Conservation (phyloP, 2,329 filamentous ascomycete species). For the Stachybotrys chartarum region DNA sequence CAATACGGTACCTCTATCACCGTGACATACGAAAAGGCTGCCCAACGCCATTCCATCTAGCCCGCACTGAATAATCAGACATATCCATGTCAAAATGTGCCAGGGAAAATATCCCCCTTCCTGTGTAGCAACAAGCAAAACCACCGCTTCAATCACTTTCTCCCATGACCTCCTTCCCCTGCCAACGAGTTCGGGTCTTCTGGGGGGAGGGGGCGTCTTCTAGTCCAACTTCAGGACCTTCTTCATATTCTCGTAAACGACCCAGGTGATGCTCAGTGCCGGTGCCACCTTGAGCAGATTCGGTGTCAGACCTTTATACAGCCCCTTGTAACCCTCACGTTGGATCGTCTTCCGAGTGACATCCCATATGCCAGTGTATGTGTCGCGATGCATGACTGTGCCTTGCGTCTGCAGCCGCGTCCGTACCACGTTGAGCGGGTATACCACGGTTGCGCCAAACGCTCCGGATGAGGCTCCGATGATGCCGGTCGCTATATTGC, state of each 20-base stretch:
- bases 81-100: background rate
- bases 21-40: background rate
- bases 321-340: constrained; percentile 73
- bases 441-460: constrained; percentile 87
- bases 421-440: constrained; percentile 87
- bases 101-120: background rate
- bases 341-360: constrained; percentile 77
- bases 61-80: background rate
- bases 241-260: constrained; percentile 90
- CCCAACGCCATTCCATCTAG: background rate
- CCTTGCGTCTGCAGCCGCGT: constrained; percentile 92
- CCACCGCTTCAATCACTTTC: background rate
- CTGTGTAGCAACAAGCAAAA: background rate
- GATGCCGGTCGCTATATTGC: constrained; percentile 75
- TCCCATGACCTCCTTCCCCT: no score
- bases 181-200: no score
- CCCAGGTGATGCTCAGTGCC: constrained; percentile 89
- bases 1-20: background rate
- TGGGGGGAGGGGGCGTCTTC: background rate
- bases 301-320: constrained; percentile 93
- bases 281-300: constrained; percentile 96
- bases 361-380: constrained; percentile 86
- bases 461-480: constrained; percentile 91
- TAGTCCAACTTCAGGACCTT: constrained; percentile 51
- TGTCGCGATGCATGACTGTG: constrained; percentile 81